phyloP scores from a whole-genome alignment of 345 rosid genomes.

The Cardamine occulta region DNA sequence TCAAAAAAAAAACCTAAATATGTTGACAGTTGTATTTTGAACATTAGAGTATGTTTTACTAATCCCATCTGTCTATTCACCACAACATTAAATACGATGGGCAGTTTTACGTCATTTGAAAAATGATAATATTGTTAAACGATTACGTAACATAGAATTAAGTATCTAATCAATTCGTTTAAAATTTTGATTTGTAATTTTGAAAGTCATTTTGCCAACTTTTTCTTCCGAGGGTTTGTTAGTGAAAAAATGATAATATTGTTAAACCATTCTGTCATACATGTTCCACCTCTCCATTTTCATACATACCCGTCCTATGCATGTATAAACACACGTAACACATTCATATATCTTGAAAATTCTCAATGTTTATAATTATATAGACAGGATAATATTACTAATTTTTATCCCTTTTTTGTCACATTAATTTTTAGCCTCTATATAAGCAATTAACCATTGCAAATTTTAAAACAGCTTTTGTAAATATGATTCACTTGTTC shows the following conservation, averaged over 20 bases:
- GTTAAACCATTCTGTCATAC: conserved; percentile 41
- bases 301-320: not conserved
- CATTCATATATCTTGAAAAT: not conserved
- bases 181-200: conserved; percentile 23
- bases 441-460: not conserved
- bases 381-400: not conserved
- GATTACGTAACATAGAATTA: conserved; percentile 19
- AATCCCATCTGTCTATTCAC: conserved; percentile 32
- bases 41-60: conserved; percentile 37
- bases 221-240: conserved; percentile 11
- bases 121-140: conserved; percentile 38
- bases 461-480: not conserved
- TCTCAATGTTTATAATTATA: not conserved
- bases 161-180: conserved; percentile 10
- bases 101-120: conserved; percentile 32
- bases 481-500: not conserved
- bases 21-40: conserved; percentile 38
- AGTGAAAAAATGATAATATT: too few relatives aligned
- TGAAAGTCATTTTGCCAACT: conserved; percentile 38
- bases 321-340: not conserved
- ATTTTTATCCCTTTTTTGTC: not conserved
- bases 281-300: conserved; percentile 42
- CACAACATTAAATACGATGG: conserved; percentile 19
- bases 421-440: not conserved
- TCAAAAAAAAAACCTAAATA: conserved; percentile 16